Evolutionary conservation across 352 stramenopile species (phyloP), one percentile per base, ranked within the genome.

Genomic region (Globisporangium paroecandrum): DNA sequence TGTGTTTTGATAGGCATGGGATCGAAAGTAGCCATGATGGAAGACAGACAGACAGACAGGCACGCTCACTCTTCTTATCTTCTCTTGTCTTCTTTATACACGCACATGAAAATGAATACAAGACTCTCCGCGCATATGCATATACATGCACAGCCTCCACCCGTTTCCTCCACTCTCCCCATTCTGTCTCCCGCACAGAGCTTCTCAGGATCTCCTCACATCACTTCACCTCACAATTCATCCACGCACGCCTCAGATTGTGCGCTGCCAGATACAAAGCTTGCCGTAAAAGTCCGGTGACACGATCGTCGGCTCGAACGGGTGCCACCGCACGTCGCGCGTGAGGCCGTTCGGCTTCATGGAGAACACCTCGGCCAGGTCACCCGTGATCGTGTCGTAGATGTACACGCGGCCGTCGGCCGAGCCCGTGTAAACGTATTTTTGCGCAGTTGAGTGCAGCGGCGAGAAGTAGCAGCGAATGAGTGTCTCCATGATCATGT

Each of bases 201-300:
- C 38, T 46, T 7, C 12, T 46, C 36, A 43, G 12, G 36, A 43
- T 8, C 36, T 15, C 36, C 36, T 15, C 38, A 43, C 15, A 43
- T 43, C 38, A 20, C 38, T 20, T 46, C 12, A 18, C 36, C 36
- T 5, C 36, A 43, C 36, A 43, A 12, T 43, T 18, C 10, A 43
- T 43, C 36, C 49, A 56, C 5, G 1, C 22, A 56, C 49, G 24
- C 24, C 5, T 64, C 59, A 62, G 41, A 32, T 70, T 47, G 22
- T 75, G 53, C 83, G 83, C 69, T 92, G 77, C 87, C 87, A 93
- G 63, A 95, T 78, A 67, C 85, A 93, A 43, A 93, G 77, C 68
- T 95, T 93, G 67, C 87, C 87, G 49, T 95, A 91, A 67, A 95
- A 95, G 66, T 95, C 87, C 0, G 84, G 85, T 18, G 87, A 95